Percentiles rank a stretch among this genome's conserved stretches.
Evolutionary conservation across 257 asterid species (phyloP).

Genomic region (Orobanche coerulescens): DNA sequence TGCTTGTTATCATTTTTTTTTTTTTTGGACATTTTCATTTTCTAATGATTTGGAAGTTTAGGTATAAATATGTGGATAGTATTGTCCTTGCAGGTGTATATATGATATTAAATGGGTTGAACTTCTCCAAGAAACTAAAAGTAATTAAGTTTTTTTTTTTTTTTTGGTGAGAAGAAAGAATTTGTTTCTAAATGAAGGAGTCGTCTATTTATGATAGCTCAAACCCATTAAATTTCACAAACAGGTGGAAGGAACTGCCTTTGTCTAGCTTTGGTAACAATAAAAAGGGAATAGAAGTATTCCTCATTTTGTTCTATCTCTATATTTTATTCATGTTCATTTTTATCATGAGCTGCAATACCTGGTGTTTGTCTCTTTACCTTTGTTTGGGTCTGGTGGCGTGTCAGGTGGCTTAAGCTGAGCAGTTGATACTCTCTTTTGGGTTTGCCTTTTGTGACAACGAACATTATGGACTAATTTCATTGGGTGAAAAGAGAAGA

Average conservation of each 20-base stretch:
- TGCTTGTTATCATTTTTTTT: background rate
- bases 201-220: background rate
- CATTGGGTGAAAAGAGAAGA: background rate
- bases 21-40: background rate
- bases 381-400: background rate
- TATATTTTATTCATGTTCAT: background rate
- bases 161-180: too few relatives aligned
- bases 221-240: background rate
- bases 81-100: background rate
- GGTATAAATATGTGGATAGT: background rate
- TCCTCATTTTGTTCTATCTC: background rate
- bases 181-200: background rate
- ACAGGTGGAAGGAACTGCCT: background rate
- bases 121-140: background rate
- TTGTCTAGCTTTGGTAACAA: background rate
- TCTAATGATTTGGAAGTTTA: background rate
- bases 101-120: background rate
- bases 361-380: background rate
- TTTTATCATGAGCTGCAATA: background rate
- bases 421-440: background rate
- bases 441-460: background rate
- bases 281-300: background rate
- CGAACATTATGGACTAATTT: background rate
- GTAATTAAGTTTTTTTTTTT: background rate
- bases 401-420: background rate